phyloP scores from a whole-genome alignment of 139 green algal genomes.

The Closterium sp. region DNA sequence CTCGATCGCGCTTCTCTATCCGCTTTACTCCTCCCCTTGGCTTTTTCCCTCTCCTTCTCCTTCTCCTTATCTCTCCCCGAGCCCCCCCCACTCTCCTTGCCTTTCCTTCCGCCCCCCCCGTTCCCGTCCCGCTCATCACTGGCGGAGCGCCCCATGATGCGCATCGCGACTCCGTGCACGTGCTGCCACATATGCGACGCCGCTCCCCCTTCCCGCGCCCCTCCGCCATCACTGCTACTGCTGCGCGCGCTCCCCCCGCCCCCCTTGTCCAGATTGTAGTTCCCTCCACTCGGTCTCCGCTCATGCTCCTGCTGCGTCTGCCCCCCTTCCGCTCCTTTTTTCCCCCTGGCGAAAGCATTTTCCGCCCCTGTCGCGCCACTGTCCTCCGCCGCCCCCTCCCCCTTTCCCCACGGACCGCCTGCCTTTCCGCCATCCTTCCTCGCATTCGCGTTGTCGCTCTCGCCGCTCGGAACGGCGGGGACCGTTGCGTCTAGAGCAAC shows the following conservation, averaged over 20 bases:
- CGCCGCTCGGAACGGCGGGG: not conserved
- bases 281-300: not conserved
- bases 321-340: not conserved
- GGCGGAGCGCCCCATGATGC: not conserved
- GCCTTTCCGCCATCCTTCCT: not conserved
- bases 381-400: not conserved
- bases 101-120: not conserved
- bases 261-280: not conserved
- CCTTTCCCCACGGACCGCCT: not conserved
- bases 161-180: not conserved
- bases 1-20: not conserved
- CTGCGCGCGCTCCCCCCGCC: not conserved
- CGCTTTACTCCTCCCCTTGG: not conserved
- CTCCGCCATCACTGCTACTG: not conserved
- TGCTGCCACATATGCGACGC: not conserved
- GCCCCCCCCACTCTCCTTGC: not conserved
- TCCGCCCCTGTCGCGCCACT: not conserved
- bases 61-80: not conserved
- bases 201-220: not conserved
- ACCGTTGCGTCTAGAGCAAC: not conserved
- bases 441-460: not conserved
- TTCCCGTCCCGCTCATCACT: not conserved
- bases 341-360: not conserved
- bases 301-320: not conserved
- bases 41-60: not conserved